Evolutionary conservation across 257 asterid genomes (phyloP).

Genomic region (Capsicum pubescens): DNA sequence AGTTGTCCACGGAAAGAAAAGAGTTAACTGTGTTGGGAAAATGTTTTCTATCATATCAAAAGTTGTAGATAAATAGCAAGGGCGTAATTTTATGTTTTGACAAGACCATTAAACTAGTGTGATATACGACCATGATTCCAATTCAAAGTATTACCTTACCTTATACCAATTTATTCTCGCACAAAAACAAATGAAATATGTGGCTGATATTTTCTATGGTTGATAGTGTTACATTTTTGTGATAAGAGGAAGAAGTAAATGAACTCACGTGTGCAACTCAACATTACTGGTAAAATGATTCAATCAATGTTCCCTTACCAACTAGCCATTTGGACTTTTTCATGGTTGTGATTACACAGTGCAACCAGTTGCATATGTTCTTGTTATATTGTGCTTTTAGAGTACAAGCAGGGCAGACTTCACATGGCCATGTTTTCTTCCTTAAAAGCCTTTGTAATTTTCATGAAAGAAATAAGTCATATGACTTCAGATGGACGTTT

Average conservation of each 20-base stretch:
- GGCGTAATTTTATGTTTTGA: neutral
- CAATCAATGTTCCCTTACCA: conserved; percentile 61
- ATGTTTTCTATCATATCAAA: neutral
- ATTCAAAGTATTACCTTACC: neutral
- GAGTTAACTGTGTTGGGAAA: neutral
- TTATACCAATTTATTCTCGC: neutral
- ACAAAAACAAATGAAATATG: conserved; percentile 22
- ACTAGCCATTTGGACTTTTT: conserved; percentile 53
- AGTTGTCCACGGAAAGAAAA: neutral
- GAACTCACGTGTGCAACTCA: conserved; percentile 49
- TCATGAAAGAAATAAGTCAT: conserved; percentile 8
- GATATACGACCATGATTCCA: too few species aligned
- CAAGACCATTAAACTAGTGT: neutral
- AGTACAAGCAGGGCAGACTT: conserved; percentile 33
- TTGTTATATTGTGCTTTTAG: conserved; percentile 11
- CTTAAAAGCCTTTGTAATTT: neutral
- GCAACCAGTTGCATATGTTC: neutral
- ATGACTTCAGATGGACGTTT: neutral
- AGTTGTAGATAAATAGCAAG: neutral
- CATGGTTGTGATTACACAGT: conserved; percentile 10
- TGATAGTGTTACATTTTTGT: neutral
- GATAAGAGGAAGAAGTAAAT: neutral
- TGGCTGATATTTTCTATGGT: neutral
- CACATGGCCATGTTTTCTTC: conserved; percentile 35
- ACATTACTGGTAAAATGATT: neutral